Evolutionary conservation across 2,329 filamentous ascomycete species (phyloP), one percentile per base, ranked within the genome.

Genomic region (Colletotrichum scovillei): DNA sequence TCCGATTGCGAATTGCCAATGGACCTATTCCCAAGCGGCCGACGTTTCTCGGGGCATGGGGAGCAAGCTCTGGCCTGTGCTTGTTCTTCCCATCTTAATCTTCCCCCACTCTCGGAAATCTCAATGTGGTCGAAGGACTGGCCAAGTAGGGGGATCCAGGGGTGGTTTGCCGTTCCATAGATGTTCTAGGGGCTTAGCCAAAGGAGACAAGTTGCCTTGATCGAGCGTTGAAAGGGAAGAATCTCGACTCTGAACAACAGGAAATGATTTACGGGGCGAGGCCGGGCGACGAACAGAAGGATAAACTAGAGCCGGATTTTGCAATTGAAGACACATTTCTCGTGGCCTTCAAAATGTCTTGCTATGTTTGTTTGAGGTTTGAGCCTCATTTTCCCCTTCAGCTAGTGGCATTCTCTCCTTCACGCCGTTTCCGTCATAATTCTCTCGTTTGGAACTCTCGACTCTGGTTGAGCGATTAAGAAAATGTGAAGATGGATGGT

Each of bases 91-190:
- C 59, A 22, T 60, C 55, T 42, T 66, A 12, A n/a, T 38, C 24
- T n/a, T 19, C 52, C 72, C 72, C 72, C 59, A 72, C 69, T 52
- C 53, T 65, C 53, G 63, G 68, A 72, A 67, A 72, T 65, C 63
- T 67, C 63, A 22, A 67, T 28, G 57, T 42, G 24, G 67, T 58
- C 57, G 57, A 53, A 57, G 38, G 12, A 66, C 32, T 52, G 63
- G 35, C 60, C 49, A 22, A 58, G 71, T 22, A 38, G 22, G 63
- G 63, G 71, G 22, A 38, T 42, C 70, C 70, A 64, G 49, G 71
- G 38, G 52, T 38, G 42, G 42, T 46, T 46, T 32, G 49, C 63
- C 55, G 53, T 74, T 69, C 69, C 69, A 65, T 52, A 35, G 72
- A 69, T 53, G 56, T 65, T 72, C 64, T 72, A 65, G 55, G 55